Evolutionary conservation across 176 grass and related monocot species (phyloP), one percentile per base, ranked within the genome.

Genomic region (Paspalum notatum): DNA sequence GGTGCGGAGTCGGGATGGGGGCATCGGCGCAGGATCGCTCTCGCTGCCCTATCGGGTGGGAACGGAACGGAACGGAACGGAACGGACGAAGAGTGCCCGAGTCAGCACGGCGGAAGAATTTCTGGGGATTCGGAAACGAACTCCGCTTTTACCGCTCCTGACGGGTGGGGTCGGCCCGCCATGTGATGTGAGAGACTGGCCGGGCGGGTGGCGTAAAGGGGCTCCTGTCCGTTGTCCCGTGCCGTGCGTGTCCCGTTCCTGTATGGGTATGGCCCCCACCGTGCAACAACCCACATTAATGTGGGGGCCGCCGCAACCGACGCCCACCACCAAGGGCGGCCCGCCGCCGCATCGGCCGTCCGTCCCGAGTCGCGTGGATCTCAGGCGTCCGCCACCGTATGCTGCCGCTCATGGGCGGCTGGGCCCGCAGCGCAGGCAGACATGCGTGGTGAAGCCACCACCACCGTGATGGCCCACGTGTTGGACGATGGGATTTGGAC

Each of bases 231-330:
- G 32, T n/a, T n/a, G n/a, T 44, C 20, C 24, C 25, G 47, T 56
- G 16, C 41, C 64, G 32, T 82, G 69, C 12, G 17, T 16, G 44
- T 44, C 21, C 6, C 53, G 12, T n/a, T n/a, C n/a, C n/a, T n/a
- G n/a, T n/a, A n/a, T n/a, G n/a, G n/a, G n/a, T 13, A 37, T 32
- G 32, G 32, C 32, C 43, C 43, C 64, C 78, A 61, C 38, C 40
- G 4, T 39, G 70, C 79, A 82, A 62, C 72, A 0, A 75, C 53
- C 76, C 46, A 0, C 60, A 79, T 75, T 74, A 20, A 74, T 32
- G n/a, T n/a, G 80, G 63, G 74, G 67, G 50, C 61, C 80, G n/a
- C 5, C 5, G 67, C 58, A 67, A 79, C 86, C 62, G 86, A 88
- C 86, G 68, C 68, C 79, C 42, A 51, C 32, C 63, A 9, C 14